Evolutionary conservation across 495 filamentous ascomycete genomes (phyloP), one percentile per base, ranked within the genome.

Genomic region (Penicillium steckii): DNA sequence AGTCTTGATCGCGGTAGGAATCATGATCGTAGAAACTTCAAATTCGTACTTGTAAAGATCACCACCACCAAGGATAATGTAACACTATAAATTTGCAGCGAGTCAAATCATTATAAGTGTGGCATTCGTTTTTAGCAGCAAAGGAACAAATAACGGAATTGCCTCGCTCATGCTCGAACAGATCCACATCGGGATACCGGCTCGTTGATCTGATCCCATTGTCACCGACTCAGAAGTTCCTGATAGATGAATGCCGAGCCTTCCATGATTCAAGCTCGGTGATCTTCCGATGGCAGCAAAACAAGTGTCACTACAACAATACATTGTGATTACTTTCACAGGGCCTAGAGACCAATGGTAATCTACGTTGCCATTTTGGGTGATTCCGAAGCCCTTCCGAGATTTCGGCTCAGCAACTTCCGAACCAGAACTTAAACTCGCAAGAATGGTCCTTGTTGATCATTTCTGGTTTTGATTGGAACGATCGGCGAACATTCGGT

Each of bases 361-460:
- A n/a, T n/a, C 26, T 12, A 46, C 19, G 12, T 46, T 46, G 32
- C 44, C 15, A 3, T 19, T 46, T 46, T 46, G 8, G 44, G 44
- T 8, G 44, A 22, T 32, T 46, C 44, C 44, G 44, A 46, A 8
- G 24, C 4, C 19, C 10, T 46, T 46, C 44, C 44, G 44, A 15
- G 6, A 4, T 3, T 13, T 46, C 44, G 44, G 44, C 44, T 8
- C 12, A n/a, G 19, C 44, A 32, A 33, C 44, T 23, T 43, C 40
- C 44, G 15, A 32, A 26, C 25, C 24, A 8, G 24, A 30, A 13
- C 12, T 46, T 22, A 7, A 22, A 46, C 33, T 37, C 33, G 5
- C 33, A 7, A 35, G 15, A 17, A 15, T 37, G 33, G 33, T 2
- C 26, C 26, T 4, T 10, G 26, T 10, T 4, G 26, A 27, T 27